Percentiles rank a stretch among this genome's conserved stretches.
Conservation (phyloP, 1,139 yeast genomes). For the Taphrina populina region DNA sequence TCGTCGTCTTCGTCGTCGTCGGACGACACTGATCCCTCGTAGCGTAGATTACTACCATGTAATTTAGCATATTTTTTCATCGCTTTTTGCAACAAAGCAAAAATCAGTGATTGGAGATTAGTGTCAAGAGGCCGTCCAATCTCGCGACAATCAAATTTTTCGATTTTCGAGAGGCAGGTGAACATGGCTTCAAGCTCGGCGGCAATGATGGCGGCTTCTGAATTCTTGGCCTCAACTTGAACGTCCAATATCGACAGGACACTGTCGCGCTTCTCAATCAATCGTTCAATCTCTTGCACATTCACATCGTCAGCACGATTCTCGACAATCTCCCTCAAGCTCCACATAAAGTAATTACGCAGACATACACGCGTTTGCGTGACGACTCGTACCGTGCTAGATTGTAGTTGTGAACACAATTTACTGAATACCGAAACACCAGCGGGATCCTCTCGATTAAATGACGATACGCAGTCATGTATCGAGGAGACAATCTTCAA, state of each 20-base stretch:
- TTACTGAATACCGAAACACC: conserved; percentile 7
- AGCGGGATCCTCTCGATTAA: conserved; percentile 29
- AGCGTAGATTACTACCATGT: conserved; percentile 4
- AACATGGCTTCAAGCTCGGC: conserved; percentile 25
- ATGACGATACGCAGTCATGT: conserved; percentile 34
- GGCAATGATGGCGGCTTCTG: conserved; percentile 2
- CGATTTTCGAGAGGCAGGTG: conserved; percentile 19
- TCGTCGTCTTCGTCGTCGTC: conserved; percentile 29
- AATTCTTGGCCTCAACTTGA: conserved; percentile 13
- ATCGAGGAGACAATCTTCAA: conserved; percentile 29
- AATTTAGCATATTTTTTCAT: conserved; percentile 27
- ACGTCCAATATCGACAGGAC: conserved; percentile 10
- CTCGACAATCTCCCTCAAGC: conserved; percentile 28
- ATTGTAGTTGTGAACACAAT: conserved; percentile 5
- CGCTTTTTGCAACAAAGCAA: conserved; percentile 5
- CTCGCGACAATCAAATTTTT: conserved; percentile 22
- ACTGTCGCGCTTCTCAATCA: conserved; percentile 18
- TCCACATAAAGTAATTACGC: conserved; percentile 38
- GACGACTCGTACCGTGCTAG: not conserved
- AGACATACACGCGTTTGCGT: conserved; percentile 25
- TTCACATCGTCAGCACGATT: conserved; percentile 19
- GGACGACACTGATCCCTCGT: not conserved
- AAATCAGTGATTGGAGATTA: conserved; percentile 3
- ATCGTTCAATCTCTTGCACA: not conserved
- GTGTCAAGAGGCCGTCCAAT: conserved; percentile 5